Percentiles rank a stretch among this genome's conserved stretches.
Conservation (phyloP, 345 rosid species). For the Lagerstroemia speciosa region DNA sequence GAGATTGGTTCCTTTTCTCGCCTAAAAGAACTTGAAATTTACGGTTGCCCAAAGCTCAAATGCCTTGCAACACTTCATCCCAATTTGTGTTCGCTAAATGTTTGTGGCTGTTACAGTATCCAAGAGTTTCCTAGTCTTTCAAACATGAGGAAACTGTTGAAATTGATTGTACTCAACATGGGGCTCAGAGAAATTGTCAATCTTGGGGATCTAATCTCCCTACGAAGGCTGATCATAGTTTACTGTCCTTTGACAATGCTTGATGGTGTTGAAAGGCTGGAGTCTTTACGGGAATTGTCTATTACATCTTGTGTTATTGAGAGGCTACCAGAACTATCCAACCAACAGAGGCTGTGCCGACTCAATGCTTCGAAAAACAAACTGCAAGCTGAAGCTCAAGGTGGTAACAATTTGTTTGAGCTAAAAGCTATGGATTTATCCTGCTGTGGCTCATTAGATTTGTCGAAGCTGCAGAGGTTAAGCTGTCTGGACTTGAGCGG, state of each 20-base stretch:
- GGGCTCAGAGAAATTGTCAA: background rate
- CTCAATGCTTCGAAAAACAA: background rate
- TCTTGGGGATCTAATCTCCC: background rate
- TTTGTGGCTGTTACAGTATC: no score
- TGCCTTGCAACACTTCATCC: background rate
- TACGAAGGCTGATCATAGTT: background rate
- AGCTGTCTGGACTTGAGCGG: background rate
- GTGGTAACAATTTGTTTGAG: background rate
- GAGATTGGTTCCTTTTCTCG: background rate
- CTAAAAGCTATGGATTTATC: background rate
- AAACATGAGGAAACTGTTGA: background rate
- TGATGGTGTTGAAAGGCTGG: no score
- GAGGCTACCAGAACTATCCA: background rate
- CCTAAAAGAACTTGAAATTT: background rate
- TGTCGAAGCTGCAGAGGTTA: background rate
- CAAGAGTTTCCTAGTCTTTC: no score
- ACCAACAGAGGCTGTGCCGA: background rate
- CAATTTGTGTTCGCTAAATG: background rate
- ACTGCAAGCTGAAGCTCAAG: background rate
- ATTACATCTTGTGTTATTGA: background rate
- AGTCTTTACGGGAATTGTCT: no score
- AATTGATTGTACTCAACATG: background rate
- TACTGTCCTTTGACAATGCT: background rate
- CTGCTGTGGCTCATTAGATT: background rate
- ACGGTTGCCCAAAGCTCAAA: background rate